Evolutionary conservation across 1,284 basidiomycete genomes (phyloP), one percentile per base, ranked within the genome.

Genomic region (Rhodotorula sp.): DNA sequence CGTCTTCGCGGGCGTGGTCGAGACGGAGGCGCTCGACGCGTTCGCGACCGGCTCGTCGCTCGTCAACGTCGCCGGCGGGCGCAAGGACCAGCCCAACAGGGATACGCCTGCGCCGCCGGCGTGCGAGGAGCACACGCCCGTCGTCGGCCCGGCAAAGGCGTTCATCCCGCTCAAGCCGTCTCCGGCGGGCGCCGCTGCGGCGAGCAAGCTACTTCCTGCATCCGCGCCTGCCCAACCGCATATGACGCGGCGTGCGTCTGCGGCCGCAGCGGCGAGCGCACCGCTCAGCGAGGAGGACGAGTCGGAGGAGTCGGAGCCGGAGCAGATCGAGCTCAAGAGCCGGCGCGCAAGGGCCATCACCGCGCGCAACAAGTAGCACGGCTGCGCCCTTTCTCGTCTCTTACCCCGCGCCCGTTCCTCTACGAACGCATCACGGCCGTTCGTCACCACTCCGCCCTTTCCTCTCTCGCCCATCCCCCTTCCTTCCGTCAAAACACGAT

Each of bases 321-420:
- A 71, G 41, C 37, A 39, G 29, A 29, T 68, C 10, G 62, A 60
- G 29, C 66, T 68, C 44, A 71, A 68, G 66, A 71, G 70, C 29
- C n/a, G 70, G 50, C 60, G 70, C n/a, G 70, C 70, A 21, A 50
- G 70, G 41, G 63, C 59, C 3, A 71, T 71, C 51, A 29, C 70
- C 8, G 21, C 62, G 0, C 69, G 69, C 54, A 62, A 48, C 55
- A 44, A 60, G 59, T 29, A 41, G 29, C 29, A 22, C 1, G 7
- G 29, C 39, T 27, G 29, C 56, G 37, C 37, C 54, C 12, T 19
- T 36, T 19, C 19, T 19, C 32, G 21, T 9, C 37, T 21, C 5
- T 50, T n/a, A n/a, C n/a, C n/a, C n/a, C n/a, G n/a, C n/a, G n/a
- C 19, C 25, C 4, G 25, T 27, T 50, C 27, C 48, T 25, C 12